phyloP scores from a whole-genome alignment of 768 basidiomycete species.

The Mycena crocata region DNA sequence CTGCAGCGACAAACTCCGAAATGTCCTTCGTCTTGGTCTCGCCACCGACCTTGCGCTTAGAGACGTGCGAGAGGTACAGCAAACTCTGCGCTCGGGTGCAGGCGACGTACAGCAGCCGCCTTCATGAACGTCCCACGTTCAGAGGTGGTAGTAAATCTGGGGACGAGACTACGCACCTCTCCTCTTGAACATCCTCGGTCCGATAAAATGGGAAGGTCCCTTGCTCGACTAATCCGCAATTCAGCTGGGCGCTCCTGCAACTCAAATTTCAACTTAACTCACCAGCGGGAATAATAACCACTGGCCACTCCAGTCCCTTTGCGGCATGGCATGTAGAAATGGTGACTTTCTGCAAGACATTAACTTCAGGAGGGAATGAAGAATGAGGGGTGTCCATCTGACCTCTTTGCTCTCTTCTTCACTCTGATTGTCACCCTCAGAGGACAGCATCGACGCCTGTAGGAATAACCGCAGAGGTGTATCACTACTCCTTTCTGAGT shows the following conservation, averaged over 20 bases:
- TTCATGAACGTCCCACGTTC: constrained; percentile 39
- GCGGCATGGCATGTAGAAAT: constrained; percentile 91
- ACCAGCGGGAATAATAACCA: constrained; percentile 85
- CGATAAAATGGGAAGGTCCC: constrained; percentile 83
- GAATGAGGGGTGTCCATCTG: constrained; percentile 25
- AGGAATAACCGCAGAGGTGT: constrained; percentile 79
- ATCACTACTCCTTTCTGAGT: constrained; percentile 41
- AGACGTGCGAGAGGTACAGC: constrained; percentile 67
- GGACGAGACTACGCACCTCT: constrained; percentile 59
- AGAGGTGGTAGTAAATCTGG: not conserved
- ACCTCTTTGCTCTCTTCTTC: constrained; percentile 62
- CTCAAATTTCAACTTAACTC: constrained; percentile 4
- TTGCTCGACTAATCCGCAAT: constrained; percentile 65
- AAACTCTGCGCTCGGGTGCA: constrained; percentile 87
- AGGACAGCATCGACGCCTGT: constrained; percentile 85
- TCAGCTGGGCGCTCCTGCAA: not conserved
- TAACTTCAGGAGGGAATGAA: not conserved
- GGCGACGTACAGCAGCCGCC: constrained; percentile 88
- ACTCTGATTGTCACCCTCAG: constrained; percentile 76
- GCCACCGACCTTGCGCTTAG: constrained; percentile 65
- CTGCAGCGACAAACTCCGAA: constrained; percentile 67
- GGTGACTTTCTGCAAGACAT: constrained; percentile 72
- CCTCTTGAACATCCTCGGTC: constrained; percentile 82
- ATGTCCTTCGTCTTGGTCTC: constrained; percentile 60
- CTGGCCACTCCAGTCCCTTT: constrained; percentile 94